phyloP scores from a whole-genome alignment of 2,329 filamentous ascomycete species.

The Purpureocillium lavendulum region DNA sequence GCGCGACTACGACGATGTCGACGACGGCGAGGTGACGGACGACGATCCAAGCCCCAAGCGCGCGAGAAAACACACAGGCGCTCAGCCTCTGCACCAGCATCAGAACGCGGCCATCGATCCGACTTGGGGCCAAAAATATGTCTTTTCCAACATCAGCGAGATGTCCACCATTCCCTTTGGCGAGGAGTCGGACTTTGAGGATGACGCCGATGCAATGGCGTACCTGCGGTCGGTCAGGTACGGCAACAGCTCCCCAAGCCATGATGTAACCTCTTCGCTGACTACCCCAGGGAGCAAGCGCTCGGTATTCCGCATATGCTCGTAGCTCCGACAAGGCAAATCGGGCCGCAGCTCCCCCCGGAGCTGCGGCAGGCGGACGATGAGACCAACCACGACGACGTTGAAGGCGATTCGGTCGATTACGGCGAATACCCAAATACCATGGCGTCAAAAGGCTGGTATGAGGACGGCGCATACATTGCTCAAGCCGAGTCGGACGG shows the following conservation, averaged over 20 bases:
- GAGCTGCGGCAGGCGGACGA: conserved; percentile 14
- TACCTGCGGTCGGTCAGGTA: conserved; percentile 67
- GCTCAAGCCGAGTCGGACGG: conserved; percentile 39
- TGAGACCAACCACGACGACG: conserved; percentile 15
- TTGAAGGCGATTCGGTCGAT: conserved; percentile 26
- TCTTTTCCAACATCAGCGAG: conserved; percentile 56
- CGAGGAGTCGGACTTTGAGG: conserved; percentile 58
- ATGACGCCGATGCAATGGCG: conserved; percentile 57
- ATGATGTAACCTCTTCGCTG: conserved; percentile 21
- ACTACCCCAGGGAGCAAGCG: conserved; percentile 63
- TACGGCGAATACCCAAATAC: conserved; percentile 39
- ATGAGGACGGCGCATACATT: conserved; percentile 72
- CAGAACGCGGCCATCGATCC: conserved; percentile 46
- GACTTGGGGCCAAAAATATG: conserved; percentile 63
- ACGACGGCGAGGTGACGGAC: conserved; percentile 17
- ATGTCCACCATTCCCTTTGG: conserved; percentile 34
- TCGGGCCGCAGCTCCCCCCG: conserved; percentile 41
- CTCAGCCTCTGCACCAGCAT: conserved; percentile 29
- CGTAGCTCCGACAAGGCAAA: conserved; percentile 48
- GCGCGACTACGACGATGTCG: conserved; percentile 20
- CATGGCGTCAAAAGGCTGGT: conserved; percentile 54
- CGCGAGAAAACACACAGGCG: conserved; percentile 12
- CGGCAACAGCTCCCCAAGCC: conserved; percentile 18
- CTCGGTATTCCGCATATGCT: conserved; percentile 63
- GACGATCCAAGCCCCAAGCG: conserved; percentile 18